Base-by-base conservation (phyloP, 495 filamentous ascomycete species). In the Lasiosphaeria ovina region DNA sequence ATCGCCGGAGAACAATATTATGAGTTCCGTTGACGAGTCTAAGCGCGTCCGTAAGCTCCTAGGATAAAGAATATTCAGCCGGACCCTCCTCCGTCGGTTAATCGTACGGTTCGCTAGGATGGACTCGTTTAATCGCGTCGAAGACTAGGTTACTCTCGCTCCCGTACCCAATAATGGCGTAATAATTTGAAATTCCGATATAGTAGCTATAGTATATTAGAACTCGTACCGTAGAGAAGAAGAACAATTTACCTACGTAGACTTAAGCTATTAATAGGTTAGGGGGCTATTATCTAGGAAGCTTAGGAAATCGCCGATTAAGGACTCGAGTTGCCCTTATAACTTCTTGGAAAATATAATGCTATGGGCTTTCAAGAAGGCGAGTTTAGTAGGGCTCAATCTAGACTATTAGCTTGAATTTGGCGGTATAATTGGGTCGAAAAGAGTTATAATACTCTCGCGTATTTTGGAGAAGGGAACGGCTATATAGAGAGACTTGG, bases 401-500 rank as follows among this genome's bases (percentile, higher is more conserved):
- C 62, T 44, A 3, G 55, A 62, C 12, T 58, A 38, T 42, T 55
- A 38, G 32, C 42, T 65, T 3, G 72, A 69, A 0, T 59, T 61
- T 14, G 66, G 57, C 24, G 77, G 69, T 35, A 87, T 69, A 14
- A 89, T 76, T 3, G 88, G 87, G 57, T 83, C 84, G 62, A 91
- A 87, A 0, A 93, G 72, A 2, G 88, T 87, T 63, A 83, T 71
- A 54, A 92, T 84, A 54, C 86, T 90, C 55, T 90, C 82, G 76
- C 12, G 77, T 9, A 89, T 85, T 16, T 81, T 83, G 5, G 60
- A 63, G 61, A 89, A 91, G 0, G 86, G 82, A 11, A 79, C 72
- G 0, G 75, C 72, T 1, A 81, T 77, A 16, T 76, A 79, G 4
- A 79, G 71, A 1, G 76, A 75, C 54, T 80, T 80, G 9, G 69